phyloP scores from a whole-genome alignment of 169 alveolate species.

The Pseudocohnilembus persalinus region DNA sequence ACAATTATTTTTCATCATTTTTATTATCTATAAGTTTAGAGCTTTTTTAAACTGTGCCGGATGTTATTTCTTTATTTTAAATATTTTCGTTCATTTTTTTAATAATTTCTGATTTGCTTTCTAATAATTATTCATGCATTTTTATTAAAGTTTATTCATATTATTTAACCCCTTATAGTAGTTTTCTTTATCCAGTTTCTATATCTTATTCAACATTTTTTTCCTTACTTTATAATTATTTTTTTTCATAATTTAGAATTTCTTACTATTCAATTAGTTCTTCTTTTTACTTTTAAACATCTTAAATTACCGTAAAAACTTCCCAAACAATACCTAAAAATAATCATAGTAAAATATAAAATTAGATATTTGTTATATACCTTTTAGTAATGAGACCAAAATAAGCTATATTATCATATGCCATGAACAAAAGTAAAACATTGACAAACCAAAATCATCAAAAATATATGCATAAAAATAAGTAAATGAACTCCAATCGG shows the following conservation, averaged over 20 bases:
- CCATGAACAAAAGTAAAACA: constrained; percentile 9
- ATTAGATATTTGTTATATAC: not conserved
- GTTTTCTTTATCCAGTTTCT: not conserved
- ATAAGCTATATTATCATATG: constrained; percentile 27
- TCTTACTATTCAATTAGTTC: not conserved
- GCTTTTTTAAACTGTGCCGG: too few relatives aligned
- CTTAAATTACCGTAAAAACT: constrained; percentile 27
- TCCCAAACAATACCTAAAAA: constrained; percentile 44
- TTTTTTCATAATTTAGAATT: not conserved
- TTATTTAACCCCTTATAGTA: not conserved
- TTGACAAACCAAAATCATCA: not conserved
- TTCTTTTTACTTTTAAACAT: not conserved
- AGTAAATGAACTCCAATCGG: constrained; percentile 21
- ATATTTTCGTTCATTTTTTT: not conserved
- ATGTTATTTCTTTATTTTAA: not conserved
- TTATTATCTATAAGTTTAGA: too few relatives aligned
- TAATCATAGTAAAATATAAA: too few relatives aligned
- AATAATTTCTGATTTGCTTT: not conserved
- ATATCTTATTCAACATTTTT: not conserved
- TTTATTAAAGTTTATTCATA: not conserved
- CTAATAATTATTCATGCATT: not conserved
- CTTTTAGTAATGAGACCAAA: constrained; percentile 25
- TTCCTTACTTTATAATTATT: not conserved
- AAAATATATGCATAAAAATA: constrained; percentile 19
- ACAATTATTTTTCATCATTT: too few relatives aligned